Evolutionary conservation across 192 early-diverging fungal genomes (phyloP), one percentile per base, ranked within the genome.

Genomic region (Dispira simplex): DNA sequence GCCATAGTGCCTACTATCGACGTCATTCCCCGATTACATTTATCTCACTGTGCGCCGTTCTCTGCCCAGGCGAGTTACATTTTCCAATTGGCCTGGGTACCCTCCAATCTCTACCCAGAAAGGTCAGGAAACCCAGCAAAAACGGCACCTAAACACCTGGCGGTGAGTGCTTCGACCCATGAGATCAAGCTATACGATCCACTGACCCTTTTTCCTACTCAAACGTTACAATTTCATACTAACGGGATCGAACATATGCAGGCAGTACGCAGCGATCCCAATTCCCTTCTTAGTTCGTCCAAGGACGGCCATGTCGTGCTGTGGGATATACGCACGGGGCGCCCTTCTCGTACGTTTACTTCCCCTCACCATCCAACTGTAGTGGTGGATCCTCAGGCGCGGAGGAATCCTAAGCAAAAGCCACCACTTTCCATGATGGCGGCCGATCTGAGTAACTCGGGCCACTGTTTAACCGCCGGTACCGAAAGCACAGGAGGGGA

Each of bases 131-230:
- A 10, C 53, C 10, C 9, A 13, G 54, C 25, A 3, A 56, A 2
- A 20, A 20, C 20, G 13, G 13, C 20, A 3, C 25, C 25, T 3
- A 18, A 18, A 20, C 54, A 26, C 18, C 54, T 73, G 4, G 77
- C 73, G 6, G 71, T 65, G 2, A 73, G 73, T 4, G 82, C 80
- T 11, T 90, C 88, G 0, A 77, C 80, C 46, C 62, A 83, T 46
- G 69, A 78, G 63, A 79, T 90, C 59, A 83, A 82, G 43, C 70
- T 87, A 3, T 88, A 84, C 62, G 81, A 87, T 63, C 72, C 73
- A 0, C 26, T 67, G 26, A 76, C 76, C 0, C 73, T 83, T 16
- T 64, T 68, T 47, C 71, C 76, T 13, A 71, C 66, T n/a, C 68
- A 71, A 10, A 70, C 70, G 8, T 62, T 83, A 11, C 58, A 73